A percentile compares a stretch with the other conserved stretches of the same genome.
These are phyloP conservation scores for Aspergillus nanangensis DNA, from an alignment of 495 filamentous ascomycete genomes.

Conservation along the genomic window DNA sequence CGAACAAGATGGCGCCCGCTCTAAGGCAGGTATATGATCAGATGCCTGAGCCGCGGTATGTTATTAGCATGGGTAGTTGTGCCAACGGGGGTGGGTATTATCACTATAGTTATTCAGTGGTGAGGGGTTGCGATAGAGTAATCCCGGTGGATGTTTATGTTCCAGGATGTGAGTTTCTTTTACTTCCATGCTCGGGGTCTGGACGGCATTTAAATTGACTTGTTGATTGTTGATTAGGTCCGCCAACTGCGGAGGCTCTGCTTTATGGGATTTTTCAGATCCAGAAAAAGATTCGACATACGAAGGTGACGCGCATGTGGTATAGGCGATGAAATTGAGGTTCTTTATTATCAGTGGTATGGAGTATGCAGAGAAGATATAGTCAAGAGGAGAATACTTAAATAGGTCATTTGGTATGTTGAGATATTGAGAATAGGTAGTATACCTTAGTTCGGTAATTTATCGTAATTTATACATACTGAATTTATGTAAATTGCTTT, in stretches of 20 bases:
- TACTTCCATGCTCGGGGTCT: too few relatives aligned
- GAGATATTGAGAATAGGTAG: too few relatives aligned
- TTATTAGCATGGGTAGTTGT: constrained; percentile 90
- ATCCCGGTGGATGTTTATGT: constrained; percentile 96
- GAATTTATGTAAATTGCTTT: too few relatives aligned
- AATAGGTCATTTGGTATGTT: too few relatives aligned
- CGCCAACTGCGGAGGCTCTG: constrained; percentile 84
- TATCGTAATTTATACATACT: too few relatives aligned
- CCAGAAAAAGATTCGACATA: constrained; percentile 90
- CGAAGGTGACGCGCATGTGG: constrained; percentile 53
- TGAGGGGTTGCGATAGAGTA: constrained; percentile 87
- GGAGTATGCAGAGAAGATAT: too few relatives aligned
- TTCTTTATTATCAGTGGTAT: too few relatives aligned
- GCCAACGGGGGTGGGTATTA: constrained; percentile 97
- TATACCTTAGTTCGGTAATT: too few relatives aligned
- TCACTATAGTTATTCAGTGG: constrained; percentile 92
- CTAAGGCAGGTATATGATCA: constrained; percentile 95
- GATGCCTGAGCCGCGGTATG: constrained; percentile 96
- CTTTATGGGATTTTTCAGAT: constrained; percentile 95
- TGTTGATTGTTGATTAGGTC: constrained; percentile 33
- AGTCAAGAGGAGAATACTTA: too few relatives aligned
- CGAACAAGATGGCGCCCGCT: constrained; percentile 97
- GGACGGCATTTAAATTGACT: too few relatives aligned
- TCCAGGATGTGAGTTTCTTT: constrained; percentile 63
- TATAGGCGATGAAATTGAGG: constrained; percentile 43